Conservation (phyloP, 352 stramenopile species). For the Achlya hypogyna region DNA sequence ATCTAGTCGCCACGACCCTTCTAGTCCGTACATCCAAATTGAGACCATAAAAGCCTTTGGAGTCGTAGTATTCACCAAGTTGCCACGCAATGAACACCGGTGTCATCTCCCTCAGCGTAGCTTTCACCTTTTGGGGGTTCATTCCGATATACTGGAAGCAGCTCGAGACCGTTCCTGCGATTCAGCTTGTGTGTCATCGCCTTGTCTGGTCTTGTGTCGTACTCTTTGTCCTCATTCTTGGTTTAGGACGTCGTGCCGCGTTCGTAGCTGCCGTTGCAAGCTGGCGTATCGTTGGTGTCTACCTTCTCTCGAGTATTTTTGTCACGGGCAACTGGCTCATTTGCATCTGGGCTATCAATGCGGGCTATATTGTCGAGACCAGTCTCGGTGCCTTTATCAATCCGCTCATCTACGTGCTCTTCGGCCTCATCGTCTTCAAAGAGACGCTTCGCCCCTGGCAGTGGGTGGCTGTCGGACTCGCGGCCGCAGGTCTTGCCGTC, state of each 20-base stretch:
- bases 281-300: background rate
- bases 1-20: too few relatives aligned
- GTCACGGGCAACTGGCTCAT: slow-evolving; percentile 3
- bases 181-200: slow-evolving; percentile 6
- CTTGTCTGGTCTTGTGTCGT: slow-evolving; percentile 8
- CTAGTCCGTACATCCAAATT: too few relatives aligned
- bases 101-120: background rate
- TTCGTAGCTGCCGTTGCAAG: background rate
- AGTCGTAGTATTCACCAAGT: too few relatives aligned
- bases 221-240: background rate
- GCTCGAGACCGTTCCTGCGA: background rate
- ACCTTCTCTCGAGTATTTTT: background rate
- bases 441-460: background rate
- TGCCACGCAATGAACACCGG: too few relatives aligned
- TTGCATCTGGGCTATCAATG: slow-evolving; percentile 14
- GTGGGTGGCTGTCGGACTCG: slow-evolving; percentile 1
- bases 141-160: slow-evolving; percentile 20
- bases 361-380: slow-evolving; percentile 10
- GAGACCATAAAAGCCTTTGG: too few relatives aligned
- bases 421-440: slow-evolving; percentile 4
- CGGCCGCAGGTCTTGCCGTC: background rate
- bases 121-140: slow-evolving; percentile 8
- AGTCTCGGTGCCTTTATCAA: slow-evolving; percentile 17
- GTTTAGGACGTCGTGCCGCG: background rate
- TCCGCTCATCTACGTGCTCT: slow-evolving; percentile 2